Evolutionary conservation across 441 rosid species (phyloP).

Genomic region (Lepidium campestre): DNA sequence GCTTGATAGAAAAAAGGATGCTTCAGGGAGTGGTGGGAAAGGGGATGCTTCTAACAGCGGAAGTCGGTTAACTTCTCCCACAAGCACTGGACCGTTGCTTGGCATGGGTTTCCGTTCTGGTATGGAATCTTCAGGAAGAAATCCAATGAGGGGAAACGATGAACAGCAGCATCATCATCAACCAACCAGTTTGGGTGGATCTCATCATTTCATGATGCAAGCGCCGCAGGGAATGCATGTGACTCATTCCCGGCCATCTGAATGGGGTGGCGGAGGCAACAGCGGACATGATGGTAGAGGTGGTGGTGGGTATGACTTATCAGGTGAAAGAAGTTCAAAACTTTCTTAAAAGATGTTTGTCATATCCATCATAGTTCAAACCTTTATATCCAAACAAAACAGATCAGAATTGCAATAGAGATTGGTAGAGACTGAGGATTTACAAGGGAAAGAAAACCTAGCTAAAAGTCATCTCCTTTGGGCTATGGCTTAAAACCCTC

Average conservation of each 20-base stretch:
- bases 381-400: neutral
- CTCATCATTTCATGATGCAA: conserved; percentile 58
- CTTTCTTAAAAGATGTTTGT: neutral
- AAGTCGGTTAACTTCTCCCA: conserved; percentile 52
- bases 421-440: neutral
- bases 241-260: conserved; percentile 36
- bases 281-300: conserved; percentile 40
- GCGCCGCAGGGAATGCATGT: conserved; percentile 45
- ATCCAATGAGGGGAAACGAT: conserved; percentile 40
- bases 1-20: conserved; percentile 56
- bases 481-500: neutral
- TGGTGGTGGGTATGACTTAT: conserved; percentile 44
- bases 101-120: conserved; percentile 51
- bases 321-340: conserved; percentile 37
- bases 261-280: conserved; percentile 48
- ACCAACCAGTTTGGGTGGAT: conserved; percentile 36
- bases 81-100: conserved; percentile 43
- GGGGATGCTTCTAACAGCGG: conserved; percentile 47
- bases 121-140: conserved; percentile 52
- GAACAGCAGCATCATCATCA: conserved; percentile 38
- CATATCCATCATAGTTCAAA: neutral
- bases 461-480: neutral
- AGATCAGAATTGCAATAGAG: neutral
- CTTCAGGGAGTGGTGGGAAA: conserved; percentile 29
- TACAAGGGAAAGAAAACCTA: neutral